Base-by-base conservation (phyloP, 2,329 filamentous ascomycete genomes). In the Atkinsonella hypoxylon region DNA sequence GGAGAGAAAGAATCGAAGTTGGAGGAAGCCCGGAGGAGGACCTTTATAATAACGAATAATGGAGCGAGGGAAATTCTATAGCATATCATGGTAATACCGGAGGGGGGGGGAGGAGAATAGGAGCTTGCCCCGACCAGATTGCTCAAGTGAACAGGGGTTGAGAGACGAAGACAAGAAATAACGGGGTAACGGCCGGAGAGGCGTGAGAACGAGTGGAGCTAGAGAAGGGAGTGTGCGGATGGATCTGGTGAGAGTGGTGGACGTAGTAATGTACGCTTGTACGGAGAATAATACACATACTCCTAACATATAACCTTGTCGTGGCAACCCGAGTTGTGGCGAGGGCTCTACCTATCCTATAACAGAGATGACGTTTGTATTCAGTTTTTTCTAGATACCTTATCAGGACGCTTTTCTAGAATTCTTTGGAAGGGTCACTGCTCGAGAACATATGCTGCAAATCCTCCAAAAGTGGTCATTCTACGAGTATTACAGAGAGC, bases 31-130 rank as follows among this genome's bases (percentile, higher is more conserved):
- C 62, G 66, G 65, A 68, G 63, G 64, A 65, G 63, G 62, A 65
- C 61, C 74, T 77, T 75, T 77, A 77, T 77, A 76, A 68, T 77
- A 76, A 68, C 22, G 51, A 53, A 51, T 50, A 26, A 53, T 48
- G 51, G 52, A 48, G 53, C 42, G 43, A 34, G 49, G 40, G 49
- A 52, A 56, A 52, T 51, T 51, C 54, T 53, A 53, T 50, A 49
- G 47, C 47, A 26, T 44, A 20, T 4, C 52, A 52, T 50, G 54
- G 52, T 55, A 58, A 48, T n/a, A n/a, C n/a, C n/a, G n/a, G n/a
- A 39, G 45, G 38, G 40, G 55, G 58, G 51, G 53, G 54, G 52
- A 54, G 55, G 50, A 48, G 47, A 50, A 49, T 3, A 40, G 36
- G 20, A 15, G 40, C 30, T 6, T 13, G 43, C 30, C 38, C 20